Evolutionary conservation across 2,329 filamentous ascomycete genomes (phyloP).

Genomic region (Sclerotiophoma versabilis): DNA sequence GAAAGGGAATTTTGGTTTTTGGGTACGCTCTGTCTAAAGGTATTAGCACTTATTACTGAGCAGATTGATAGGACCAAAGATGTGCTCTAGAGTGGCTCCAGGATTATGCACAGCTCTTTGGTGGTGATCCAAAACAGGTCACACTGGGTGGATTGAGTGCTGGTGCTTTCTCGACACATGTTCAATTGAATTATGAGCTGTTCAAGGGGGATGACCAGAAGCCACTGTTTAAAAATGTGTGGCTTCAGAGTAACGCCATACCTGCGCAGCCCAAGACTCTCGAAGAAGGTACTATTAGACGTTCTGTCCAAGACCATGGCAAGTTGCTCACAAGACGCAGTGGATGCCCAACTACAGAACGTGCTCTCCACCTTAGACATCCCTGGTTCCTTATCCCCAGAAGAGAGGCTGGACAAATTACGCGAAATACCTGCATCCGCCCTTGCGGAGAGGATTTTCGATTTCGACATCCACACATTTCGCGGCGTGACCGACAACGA

Average conservation of each 20-base stretch:
- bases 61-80: not conserved
- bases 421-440: conserved; percentile 3
- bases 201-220: not conserved
- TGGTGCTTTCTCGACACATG: conserved; percentile 12
- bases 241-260: conserved; percentile 15
- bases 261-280: conserved; percentile 14
- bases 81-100: conserved; percentile 12
- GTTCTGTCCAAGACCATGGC: not conserved
- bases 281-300: not conserved
- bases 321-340: not conserved
- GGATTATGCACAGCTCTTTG: not conserved
- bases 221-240: conserved; percentile 5
- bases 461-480: conserved; percentile 10
- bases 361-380: conserved; percentile 5
- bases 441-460: conserved; percentile 5
- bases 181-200: conserved; percentile 14
- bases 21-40: not conserved
- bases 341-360: conserved; percentile 6
- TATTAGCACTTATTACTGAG: not conserved
- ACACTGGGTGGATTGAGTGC: conserved; percentile 8
- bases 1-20: conserved; percentile 14
- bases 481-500: conserved; percentile 11
- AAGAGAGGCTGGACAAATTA: conserved; percentile 1
- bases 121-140: conserved; percentile 1
- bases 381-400: not conserved